Evolutionary conservation across 169 alveolate species (phyloP), one percentile per base, ranked within the genome.

Genomic region (Plasmodium relictum): DNA sequence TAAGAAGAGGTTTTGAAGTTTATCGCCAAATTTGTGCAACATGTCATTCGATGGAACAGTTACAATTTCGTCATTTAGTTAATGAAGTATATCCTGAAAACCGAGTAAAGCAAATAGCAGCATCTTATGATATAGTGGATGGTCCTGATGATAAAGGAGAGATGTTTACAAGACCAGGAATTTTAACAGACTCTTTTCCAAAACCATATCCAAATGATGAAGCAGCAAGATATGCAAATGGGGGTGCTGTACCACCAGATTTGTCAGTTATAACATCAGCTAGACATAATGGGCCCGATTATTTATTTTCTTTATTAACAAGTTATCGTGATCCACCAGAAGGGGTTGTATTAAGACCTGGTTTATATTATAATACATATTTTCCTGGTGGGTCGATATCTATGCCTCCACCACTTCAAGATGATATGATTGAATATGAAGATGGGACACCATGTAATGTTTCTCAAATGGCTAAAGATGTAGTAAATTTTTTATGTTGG

Each of bases 391-490:
- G 98, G 95, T 98, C 99, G 62, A 97, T 98, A 78, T 98, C 99
- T 58, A 98, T 98, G 99, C 98, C 99, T 9, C 98, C 99, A 31
- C 98, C 99, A 63, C 98, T 98, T 42, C 97, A 95, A 94, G 99
- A 98, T 89, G 99, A 99, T 44, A 96, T 98, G 98, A 92, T 98
- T 66, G 99, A 98, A 86, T 98, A 95, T 88, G 99, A 97, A 66
- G 99, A 98, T 92, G 99, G 99, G 42, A 97, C 99, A 9, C 99
- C 99, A 4, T 97, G 98, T 48, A 97, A 98, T 31, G 98, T 98
- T 26, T 98, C 99, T 7, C 98, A 98, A 93, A 98, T 98, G 99
- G 96, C 98, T 2, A 95, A 95, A 88, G 98, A 95, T 80, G 98
- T 95, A 16, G 97, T 92, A 44, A 94, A 88, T 83, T 95, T 95